Percentiles rank a stretch among this genome's conserved stretches.
These are phyloP conservation scores for Sungouiozyma ichnusensis DNA, from an alignment of 805 yeast genomes.

Conservation along the genomic window DNA sequence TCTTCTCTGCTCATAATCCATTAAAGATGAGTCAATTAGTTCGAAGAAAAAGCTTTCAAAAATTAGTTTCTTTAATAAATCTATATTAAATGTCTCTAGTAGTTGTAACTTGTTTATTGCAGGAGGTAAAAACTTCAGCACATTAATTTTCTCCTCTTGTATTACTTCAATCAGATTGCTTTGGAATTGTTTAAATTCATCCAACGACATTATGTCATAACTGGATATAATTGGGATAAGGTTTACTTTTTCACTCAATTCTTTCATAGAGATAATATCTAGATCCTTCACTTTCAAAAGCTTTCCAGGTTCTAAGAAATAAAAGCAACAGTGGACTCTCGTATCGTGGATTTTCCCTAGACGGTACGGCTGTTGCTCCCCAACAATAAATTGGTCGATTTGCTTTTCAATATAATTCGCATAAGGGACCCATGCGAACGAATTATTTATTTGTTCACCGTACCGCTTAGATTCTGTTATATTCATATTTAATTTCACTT, in stretches of 20 bases:
- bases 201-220: slow-evolving; percentile 45
- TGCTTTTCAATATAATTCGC: slow-evolving; percentile 72
- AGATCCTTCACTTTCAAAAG: slow-evolving; percentile 44
- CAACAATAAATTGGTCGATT: slow-evolving; percentile 55
- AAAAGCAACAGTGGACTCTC: slow-evolving; percentile 77
- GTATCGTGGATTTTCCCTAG: slow-evolving; percentile 38
- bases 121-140: slow-evolving; percentile 37
- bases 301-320: slow-evolving; percentile 65
- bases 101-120: background rate
- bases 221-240: slow-evolving; percentile 75
- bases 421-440: slow-evolving; percentile 56
- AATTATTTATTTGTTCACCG: slow-evolving; percentile 60
- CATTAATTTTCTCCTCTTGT: slow-evolving; percentile 39
- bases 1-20: slow-evolving; percentile 64
- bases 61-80: background rate
- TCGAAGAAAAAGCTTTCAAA: background rate
- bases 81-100: background rate
- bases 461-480: slow-evolving; percentile 70
- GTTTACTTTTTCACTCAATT: slow-evolving; percentile 60
- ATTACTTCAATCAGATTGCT: slow-evolving; percentile 11
- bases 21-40: slow-evolving; percentile 5
- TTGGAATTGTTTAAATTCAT: slow-evolving; percentile 46
- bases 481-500: slow-evolving; percentile 47
- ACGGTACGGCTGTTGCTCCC: slow-evolving; percentile 68
- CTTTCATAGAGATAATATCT: slow-evolving; percentile 66